A percentile compares a stretch with the other conserved stretches of the same genome.
phyloP scores from a whole-genome alignment of 225 moss, liverwort and hornwort species.

The Straminergon stramineum region DNA sequence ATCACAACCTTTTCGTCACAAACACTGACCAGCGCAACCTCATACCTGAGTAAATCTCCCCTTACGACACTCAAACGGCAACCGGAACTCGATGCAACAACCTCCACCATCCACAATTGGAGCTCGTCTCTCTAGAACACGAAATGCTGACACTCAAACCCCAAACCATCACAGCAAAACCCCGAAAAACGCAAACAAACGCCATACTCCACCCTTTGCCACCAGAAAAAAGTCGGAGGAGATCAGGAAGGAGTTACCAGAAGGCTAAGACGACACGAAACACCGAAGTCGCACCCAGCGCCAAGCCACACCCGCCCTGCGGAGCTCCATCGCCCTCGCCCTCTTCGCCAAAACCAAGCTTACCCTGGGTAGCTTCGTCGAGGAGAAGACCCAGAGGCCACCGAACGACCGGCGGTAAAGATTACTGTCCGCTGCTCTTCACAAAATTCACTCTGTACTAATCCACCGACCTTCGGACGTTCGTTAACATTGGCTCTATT shows the following conservation, averaged over 20 bases:
- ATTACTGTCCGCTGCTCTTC: background rate
- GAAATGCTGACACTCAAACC: slow-evolving; percentile 21
- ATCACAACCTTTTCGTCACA: background rate
- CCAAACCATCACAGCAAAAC: background rate
- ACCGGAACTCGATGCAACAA: background rate
- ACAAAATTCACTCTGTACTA: too few relatives aligned
- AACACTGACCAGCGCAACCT: background rate
- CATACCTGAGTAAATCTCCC: background rate
- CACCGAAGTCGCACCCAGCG: background rate
- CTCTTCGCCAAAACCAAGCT: background rate
- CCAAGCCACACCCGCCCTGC: background rate
- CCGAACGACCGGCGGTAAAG: background rate
- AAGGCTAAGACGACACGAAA: background rate
- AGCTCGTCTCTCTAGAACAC: background rate
- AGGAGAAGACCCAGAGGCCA: background rate
- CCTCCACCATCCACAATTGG: background rate
- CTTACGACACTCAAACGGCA: background rate
- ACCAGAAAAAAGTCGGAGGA: background rate
- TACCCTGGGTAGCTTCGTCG: too few relatives aligned
- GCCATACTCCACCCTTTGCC: background rate
- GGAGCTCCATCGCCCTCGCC: background rate
- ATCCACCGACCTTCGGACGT: background rate
- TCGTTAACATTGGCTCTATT: too few relatives aligned
- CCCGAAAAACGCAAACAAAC: background rate
- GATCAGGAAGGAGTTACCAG: background rate